Base-by-base conservation (phyloP, 805 yeast species). In the Yarrowia osloensis region DNA sequence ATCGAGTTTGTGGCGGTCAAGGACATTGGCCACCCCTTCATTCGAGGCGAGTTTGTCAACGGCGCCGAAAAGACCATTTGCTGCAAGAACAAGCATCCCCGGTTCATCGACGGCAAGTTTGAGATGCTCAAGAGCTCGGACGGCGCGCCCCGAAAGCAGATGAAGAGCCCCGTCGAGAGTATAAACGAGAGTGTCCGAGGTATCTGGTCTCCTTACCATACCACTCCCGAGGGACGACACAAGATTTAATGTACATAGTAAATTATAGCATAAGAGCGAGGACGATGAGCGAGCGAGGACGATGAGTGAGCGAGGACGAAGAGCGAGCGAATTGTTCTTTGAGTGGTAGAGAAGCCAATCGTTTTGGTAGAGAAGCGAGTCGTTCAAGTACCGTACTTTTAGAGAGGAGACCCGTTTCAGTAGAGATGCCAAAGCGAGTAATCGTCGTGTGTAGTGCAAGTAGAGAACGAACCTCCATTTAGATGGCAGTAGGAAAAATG, bases 181-280 rank as follows among this genome's bases (percentile, higher is more conserved):
- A 78, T 84, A 69, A 95, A 94, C 76, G 85, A 84, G 66, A 87
- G 96, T 67, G 92, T 94, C 19, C 89, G 99, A 82, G 99, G 99
- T 74, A 83, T 95, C 59, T 95, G 99, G 99, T 92, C 98, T 54
- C 99, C 99, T 68, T 82, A 94, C 81, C 97, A 93, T 75, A 88
- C 84, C 62, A 85, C 82, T 67, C 82, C 84, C 70, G 75, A 77
- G 42, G 79, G 75, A 68, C 81, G 88, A 74, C 81, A 79, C 76
- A 81, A 79, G 73, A 77, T 84, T 44, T 83, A 76, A 22, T 42
- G 37, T 33, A 31, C 49, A 59, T 67, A 46, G 65, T 46, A 22
- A 63, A 39, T 47, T 47, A 68, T 57, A 33, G 50, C 62, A 35
- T 29, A 13, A 24, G 8, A 22, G n/a, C n/a, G n/a, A n/a, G n/a